phyloP scores from a whole-genome alignment of 192 early-diverging fungal species.

The Coemansia sp. region DNA sequence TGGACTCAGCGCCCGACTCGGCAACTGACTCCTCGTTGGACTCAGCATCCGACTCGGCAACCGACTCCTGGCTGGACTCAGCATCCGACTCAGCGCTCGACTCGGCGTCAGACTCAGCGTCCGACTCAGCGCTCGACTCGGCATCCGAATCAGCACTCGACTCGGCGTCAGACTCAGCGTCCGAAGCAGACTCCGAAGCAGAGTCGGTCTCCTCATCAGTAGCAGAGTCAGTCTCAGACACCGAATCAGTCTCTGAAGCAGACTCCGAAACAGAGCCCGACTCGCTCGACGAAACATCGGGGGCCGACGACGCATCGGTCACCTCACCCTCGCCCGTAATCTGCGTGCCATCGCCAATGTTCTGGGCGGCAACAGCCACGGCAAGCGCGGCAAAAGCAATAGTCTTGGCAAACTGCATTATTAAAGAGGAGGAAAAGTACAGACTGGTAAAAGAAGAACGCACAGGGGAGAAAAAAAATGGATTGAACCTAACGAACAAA shows the following conservation, averaged over 20 bases:
- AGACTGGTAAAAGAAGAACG: background rate
- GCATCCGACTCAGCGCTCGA: background rate
- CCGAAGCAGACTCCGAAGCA: slow-evolving; percentile 1
- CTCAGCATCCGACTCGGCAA: too few relatives aligned
- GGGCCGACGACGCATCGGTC: background rate
- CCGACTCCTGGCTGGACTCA: too few relatives aligned
- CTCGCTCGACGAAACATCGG: background rate
- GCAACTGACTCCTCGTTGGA: too few relatives aligned
- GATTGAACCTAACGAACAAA: background rate
- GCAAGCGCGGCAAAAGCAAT: slow-evolving; percentile 41
- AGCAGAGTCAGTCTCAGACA: background rate
- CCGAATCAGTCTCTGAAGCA: background rate
- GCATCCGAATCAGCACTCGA: background rate
- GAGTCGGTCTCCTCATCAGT: slow-evolving; percentile 2
- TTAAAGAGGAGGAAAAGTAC: background rate
- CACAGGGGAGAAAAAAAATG: slow-evolving; percentile 1
- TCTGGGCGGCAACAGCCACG: slow-evolving; percentile 38
- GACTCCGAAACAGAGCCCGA: background rate
- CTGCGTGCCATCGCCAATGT: slow-evolving; percentile 13
- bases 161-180: background rate
- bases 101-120: background rate
- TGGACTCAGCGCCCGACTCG: too few relatives aligned
- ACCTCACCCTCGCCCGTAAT: slow-evolving; percentile 10
- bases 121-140: background rate
- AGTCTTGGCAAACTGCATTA: slow-evolving; percentile 54